Evolutionary conservation across 2,329 filamentous ascomycete species (phyloP).

Genomic region (Coleophoma eucalyptorum): DNA sequence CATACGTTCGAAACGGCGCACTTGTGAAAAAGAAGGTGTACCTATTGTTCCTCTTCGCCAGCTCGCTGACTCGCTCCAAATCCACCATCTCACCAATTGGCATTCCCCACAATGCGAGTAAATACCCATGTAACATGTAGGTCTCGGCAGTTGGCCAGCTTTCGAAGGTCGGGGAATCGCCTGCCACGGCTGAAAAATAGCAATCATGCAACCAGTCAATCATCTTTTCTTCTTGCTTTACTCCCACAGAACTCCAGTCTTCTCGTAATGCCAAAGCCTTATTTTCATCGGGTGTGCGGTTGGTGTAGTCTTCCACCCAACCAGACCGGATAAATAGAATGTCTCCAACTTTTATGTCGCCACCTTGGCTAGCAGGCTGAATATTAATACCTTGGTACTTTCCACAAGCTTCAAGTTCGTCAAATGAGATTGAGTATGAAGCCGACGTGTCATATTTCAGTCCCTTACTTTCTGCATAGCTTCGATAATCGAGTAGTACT

Average conservation of each 20-base stretch:
- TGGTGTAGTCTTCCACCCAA: slow-evolving; percentile 30
- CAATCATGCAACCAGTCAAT: slow-evolving; percentile 33
- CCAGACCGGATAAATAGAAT: slow-evolving; percentile 44
- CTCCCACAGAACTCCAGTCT: slow-evolving; percentile 34
- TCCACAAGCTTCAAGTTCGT: slow-evolving; percentile 9
- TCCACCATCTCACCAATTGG: slow-evolving; percentile 19
- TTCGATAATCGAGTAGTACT: slow-evolving; percentile 47
- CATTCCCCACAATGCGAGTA: slow-evolving; percentile 17
- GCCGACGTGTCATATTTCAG: slow-evolving; percentile 25
- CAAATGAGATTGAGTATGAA: slow-evolving; percentile 6
- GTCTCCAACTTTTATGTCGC: slow-evolving; percentile 42
- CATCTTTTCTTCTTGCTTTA: slow-evolving; percentile 37
- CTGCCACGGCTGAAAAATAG: slow-evolving; percentile 33
- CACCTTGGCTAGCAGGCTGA: slow-evolving; percentile 32
- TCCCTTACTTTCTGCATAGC: slow-evolving; percentile 30
- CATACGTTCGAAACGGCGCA: slow-evolving; percentile 33
- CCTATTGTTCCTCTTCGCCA: slow-evolving; percentile 9
- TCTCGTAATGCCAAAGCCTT: slow-evolving; percentile 27
- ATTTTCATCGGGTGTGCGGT: slow-evolving; percentile 29
- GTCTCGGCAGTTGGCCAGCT: slow-evolving; percentile 12
- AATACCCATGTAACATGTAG: slow-evolving; percentile 14
- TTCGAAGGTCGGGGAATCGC: slow-evolving; percentile 36
- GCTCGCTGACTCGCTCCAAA: slow-evolving; percentile 14
- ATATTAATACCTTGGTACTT: slow-evolving; percentile 14
- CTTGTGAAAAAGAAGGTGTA: slow-evolving; percentile 20